phyloP scores from a whole-genome alignment of 306 rosid species.

The Trichosanthes cucumerina region DNA sequence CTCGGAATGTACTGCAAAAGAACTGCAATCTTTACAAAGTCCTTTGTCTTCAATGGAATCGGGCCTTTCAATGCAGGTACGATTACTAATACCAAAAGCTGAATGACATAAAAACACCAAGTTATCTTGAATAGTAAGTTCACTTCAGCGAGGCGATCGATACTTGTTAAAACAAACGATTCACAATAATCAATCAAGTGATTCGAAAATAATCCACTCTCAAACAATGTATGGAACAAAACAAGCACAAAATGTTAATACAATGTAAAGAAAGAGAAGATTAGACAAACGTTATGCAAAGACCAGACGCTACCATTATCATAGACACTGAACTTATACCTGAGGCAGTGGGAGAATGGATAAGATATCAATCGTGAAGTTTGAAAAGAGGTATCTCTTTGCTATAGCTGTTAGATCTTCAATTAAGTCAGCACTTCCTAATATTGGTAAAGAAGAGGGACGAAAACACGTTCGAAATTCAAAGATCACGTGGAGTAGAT shows the following conservation, averaged over 20 bases:
- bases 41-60: constrained; percentile 26
- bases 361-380: constrained; percentile 66
- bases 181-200: not conserved
- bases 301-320: not conserved
- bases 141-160: too few relatives aligned
- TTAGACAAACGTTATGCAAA: not conserved
- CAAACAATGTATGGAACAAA: not conserved
- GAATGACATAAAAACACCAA: constrained; percentile 8
- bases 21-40: constrained; percentile 34
- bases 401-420: constrained; percentile 45
- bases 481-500: constrained; percentile 53
- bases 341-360: constrained; percentile 87
- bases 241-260: not conserved
- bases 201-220: not conserved
- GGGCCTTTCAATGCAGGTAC: constrained; percentile 11
- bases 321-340: constrained; percentile 25
- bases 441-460: constrained; percentile 75
- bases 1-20: constrained; percentile 61
- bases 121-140: not conserved
- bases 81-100: constrained; percentile 39
- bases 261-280: not conserved
- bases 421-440: constrained; percentile 70
- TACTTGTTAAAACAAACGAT: not conserved
- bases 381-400: constrained; percentile 49
- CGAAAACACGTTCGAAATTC: constrained; percentile 77